These are phyloP conservation scores for Eutrema yunnanense DNA, from an alignment of 345 rosid genomes.

Conservation along the genomic window DNA sequence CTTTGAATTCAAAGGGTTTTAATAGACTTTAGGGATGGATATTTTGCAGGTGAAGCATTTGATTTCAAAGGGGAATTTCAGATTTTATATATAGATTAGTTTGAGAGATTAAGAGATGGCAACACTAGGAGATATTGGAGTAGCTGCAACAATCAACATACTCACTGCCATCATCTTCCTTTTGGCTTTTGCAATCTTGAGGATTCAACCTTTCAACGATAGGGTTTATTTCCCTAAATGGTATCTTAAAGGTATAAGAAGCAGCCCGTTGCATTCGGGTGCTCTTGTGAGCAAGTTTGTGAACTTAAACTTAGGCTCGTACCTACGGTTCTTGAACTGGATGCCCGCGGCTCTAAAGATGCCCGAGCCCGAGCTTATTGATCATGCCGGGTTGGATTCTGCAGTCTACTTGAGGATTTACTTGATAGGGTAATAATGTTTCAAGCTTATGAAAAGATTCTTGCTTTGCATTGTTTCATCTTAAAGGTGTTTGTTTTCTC, in stretches of 20 bases:
- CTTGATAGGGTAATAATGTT: conserved; percentile 62
- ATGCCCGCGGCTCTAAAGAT: conserved; percentile 85
- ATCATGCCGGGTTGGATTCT: conserved; percentile 96
- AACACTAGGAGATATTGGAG: conserved; percentile 70
- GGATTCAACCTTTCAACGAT: conserved; percentile 93
- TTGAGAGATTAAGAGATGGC: conserved; percentile 55
- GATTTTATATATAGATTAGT: neutral
- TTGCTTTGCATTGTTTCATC: neutral
- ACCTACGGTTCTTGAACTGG: conserved; percentile 79
- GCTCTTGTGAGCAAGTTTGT: conserved; percentile 63
- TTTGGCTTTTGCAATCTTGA: conserved; percentile 71
- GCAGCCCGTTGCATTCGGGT: conserved; percentile 57
- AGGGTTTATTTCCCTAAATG: conserved; percentile 95
- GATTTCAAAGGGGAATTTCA: neutral
- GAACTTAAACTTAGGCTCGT: conserved; percentile 61
- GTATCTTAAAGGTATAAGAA: conserved; percentile 85
- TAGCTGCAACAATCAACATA: conserved; percentile 75
- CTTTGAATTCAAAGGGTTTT: neutral
- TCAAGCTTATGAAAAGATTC: neutral
- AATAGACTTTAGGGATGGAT: neutral
- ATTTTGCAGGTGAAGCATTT: conserved; percentile 13
- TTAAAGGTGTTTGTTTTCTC: neutral
- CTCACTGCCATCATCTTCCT: conserved; percentile 70
- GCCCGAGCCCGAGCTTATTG: conserved; percentile 92
- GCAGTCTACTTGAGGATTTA: conserved; percentile 91